These are phyloP conservation scores for Magnolia changhungtana DNA, from an alignment of 164 flowering plant species.

Conservation along the genomic window DNA sequence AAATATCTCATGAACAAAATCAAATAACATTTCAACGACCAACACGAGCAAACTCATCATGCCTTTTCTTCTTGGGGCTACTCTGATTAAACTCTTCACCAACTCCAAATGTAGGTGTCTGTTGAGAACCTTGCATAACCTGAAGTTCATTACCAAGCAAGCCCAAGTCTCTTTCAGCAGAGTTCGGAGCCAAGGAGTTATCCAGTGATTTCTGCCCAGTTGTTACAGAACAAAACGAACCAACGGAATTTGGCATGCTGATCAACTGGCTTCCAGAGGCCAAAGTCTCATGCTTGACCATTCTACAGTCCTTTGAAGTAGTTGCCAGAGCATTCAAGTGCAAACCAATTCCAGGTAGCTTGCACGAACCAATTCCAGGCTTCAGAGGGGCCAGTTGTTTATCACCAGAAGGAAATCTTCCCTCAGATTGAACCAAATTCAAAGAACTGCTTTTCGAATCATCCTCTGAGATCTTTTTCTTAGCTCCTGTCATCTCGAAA, in stretches of 20 bases:
- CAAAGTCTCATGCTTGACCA: slow-evolving; percentile 40
- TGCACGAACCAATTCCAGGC: slow-evolving; percentile 37
- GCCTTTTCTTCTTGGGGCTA: slow-evolving; percentile 89
- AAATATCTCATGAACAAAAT: not conserved
- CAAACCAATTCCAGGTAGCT: slow-evolving; percentile 85
- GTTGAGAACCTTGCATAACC: slow-evolving; percentile 42
- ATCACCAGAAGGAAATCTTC: slow-evolving; percentile 30
- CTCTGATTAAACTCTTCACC: slow-evolving; percentile 55
- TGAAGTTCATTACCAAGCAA: slow-evolving; percentile 31
- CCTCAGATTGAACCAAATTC: slow-evolving; percentile 32
- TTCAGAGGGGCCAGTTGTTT: slow-evolving; percentile 39
- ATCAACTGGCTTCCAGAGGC: slow-evolving; percentile 35
- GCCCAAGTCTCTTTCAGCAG: slow-evolving; percentile 34
- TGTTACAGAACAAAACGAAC: slow-evolving; percentile 31
- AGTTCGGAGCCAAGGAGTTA: slow-evolving; percentile 26
- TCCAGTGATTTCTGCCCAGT: slow-evolving; percentile 31
- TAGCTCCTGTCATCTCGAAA: slow-evolving; percentile 62
- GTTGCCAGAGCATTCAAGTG: slow-evolving; percentile 83
- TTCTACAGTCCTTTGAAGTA: slow-evolving; percentile 41
- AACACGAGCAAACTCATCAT: slow-evolving; percentile 14
- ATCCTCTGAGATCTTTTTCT: slow-evolving; percentile 42
- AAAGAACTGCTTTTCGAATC: slow-evolving; percentile 36
- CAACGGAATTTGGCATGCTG: slow-evolving; percentile 34
- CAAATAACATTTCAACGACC: not conserved
- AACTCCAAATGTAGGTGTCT: slow-evolving; percentile 29